Evolutionary conservation across 179 eudicot genomes (phyloP), one percentile per base, ranked within the genome.

Genomic region (Heliamphora pulchella): DNA sequence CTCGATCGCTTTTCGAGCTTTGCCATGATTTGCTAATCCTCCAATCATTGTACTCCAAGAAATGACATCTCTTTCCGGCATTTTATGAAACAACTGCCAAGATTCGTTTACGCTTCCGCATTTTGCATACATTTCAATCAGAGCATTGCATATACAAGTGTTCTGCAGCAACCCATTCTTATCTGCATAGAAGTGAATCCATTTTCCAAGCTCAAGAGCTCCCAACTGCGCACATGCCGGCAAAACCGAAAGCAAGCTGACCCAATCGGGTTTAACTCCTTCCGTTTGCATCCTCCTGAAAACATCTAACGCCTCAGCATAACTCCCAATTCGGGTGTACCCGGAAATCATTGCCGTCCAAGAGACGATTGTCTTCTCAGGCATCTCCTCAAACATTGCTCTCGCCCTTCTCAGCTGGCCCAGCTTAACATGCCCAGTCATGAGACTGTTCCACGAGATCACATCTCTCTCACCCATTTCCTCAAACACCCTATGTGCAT

Each of bases 331-430:
- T 69, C 80, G 81, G 9, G 77, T 79, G 76, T 83, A 86, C 82
- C 88, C 89, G 0, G 89, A 78, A 31, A 88, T 85, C 89, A 88
- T 87, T 0, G 87, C 76, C 1, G 91, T 88, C 91, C 91, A 88
- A 31, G 91, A 85, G 10, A 85, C 86, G 46, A 87, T 79, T 8
- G 79, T 81, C 80, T 88, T 88, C 15, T 74, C 64, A 3, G 88
- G 87, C 91, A 89, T 87, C 70, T 81, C 82, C 8, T 87, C 87
- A 78, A 89, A 87, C 43, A 89, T 54, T 10, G 79, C 61, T 59
- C 83, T 82, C 0, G 91, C 91, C 67, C 59, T 87, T 74, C 81
- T 87, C 53, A 82, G 65, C 44, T 81, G 85, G 18, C 91, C 86
- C 82, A 87, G n/a, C 76, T 74, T 87, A 50, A 81, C 48, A 78